Evolutionary conservation across 1,284 basidiomycete genomes (phyloP).

Genomic region (Leccinum subspadiceum): DNA sequence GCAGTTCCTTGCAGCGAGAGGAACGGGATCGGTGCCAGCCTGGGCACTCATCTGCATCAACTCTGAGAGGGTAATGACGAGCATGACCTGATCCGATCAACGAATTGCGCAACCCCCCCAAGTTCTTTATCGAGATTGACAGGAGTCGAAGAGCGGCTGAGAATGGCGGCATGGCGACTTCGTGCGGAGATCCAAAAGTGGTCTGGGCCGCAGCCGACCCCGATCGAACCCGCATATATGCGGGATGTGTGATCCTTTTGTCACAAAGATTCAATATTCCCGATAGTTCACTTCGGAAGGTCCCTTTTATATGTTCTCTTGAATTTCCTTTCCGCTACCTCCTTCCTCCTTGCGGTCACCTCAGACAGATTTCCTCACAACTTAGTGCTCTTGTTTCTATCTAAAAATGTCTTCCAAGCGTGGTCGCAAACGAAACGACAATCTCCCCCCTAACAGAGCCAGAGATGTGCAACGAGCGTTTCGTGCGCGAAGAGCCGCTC

Average conservation of each 20-base stretch:
- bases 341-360: slow-evolving; percentile 30
- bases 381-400: slow-evolving; percentile 10
- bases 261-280: slow-evolving; percentile 32
- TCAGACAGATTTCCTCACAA: slow-evolving; percentile 18
- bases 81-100: not conserved
- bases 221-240: slow-evolving; percentile 39
- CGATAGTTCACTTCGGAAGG: slow-evolving; percentile 34
- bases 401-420: slow-evolving; percentile 75
- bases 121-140: slow-evolving; percentile 23
- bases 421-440: slow-evolving; percentile 89
- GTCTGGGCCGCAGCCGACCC: slow-evolving; percentile 39
- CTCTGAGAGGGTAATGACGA: not conserved
- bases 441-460: slow-evolving; percentile 87
- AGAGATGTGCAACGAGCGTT: slow-evolving; percentile 92
- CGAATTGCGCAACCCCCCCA: slow-evolving; percentile 1
- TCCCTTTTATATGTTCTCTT: slow-evolving; percentile 43
- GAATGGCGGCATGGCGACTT: slow-evolving; percentile 25
- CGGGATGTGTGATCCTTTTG: slow-evolving; percentile 23
- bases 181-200: slow-evolving; percentile 35
- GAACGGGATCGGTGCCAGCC: not conserved
- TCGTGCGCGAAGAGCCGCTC: slow-evolving; percentile 85
- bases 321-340: slow-evolving; percentile 31
- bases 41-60: not conserved
- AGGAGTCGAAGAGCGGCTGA: slow-evolving; percentile 21
- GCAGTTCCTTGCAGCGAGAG: slow-evolving; percentile 3